These are phyloP conservation scores for Pisolithus microcarpus DNA, from an alignment of 768 basidiomycete species.

Conservation along the genomic window DNA sequence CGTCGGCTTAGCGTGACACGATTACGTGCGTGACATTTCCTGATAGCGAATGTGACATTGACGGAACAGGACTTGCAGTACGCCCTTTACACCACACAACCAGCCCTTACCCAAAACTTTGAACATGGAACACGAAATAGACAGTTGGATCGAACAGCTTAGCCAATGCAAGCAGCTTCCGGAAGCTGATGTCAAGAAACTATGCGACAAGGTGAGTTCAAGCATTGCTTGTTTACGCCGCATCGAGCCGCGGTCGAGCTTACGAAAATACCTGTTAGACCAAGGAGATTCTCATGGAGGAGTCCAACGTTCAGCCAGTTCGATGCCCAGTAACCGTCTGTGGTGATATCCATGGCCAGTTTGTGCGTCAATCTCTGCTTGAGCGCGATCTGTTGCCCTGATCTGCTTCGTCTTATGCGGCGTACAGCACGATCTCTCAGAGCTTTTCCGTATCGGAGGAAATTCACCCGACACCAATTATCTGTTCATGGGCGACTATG, in stretches of 20 bases:
- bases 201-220: conserved; percentile 95
- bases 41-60: conserved; percentile 14
- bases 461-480: conserved; percentile 99
- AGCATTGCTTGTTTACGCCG: conserved; percentile 11
- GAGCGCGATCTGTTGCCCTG: conserved; percentile 17
- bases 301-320: conserved; percentile 98
- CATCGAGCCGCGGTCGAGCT: conserved; percentile 9
- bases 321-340: conserved; percentile 98
- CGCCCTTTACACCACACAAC: conserved; percentile 23
- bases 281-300: conserved; percentile 96
- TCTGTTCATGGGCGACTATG: conserved; percentile 99
- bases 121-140: conserved; percentile 67
- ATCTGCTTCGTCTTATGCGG: conserved; percentile 14
- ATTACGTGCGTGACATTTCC: conserved; percentile 16
- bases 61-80: neutral
- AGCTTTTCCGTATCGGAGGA: conserved; percentile 97
- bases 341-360: conserved; percentile 99
- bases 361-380: conserved; percentile 58
- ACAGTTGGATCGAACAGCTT: conserved; percentile 95
- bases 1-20: conserved; percentile 22
- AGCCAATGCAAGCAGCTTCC: conserved; percentile 95
- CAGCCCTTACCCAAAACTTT: conserved; percentile 6
- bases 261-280: conserved; percentile 48
- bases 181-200: conserved; percentile 91
- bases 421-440: conserved; percentile 93